Evolutionary conservation across 2,329 filamentous ascomycete species (phyloP).

Genomic region (Leptographium wingfieldii): DNA sequence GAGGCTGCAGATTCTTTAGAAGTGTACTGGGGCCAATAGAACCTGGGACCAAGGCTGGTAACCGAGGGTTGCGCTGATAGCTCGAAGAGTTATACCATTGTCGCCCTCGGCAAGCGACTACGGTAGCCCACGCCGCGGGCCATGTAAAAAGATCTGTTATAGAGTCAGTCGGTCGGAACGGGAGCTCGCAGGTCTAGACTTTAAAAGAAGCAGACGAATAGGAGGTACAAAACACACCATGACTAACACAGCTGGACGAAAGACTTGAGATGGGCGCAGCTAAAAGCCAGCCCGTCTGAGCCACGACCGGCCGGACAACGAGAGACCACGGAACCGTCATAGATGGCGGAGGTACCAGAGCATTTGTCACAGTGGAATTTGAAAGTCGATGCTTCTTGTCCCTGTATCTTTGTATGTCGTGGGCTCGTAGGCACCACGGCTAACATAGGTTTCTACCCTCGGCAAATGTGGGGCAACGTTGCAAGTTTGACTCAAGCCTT

Average conservation of each 20-base stretch:
- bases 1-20: conserved; percentile 16
- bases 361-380: neutral
- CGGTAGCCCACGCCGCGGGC: neutral
- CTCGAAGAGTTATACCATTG: conserved; percentile 27
- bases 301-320: neutral
- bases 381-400: neutral
- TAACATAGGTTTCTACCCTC: neutral
- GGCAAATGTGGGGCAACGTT: neutral
- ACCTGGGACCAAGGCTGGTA: conserved; percentile 1
- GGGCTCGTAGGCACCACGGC: neutral
- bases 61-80: conserved; percentile 13
- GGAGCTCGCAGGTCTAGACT: neutral
- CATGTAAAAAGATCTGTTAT: neutral
- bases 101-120: conserved; percentile 3
- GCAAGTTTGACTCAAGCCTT: neutral
- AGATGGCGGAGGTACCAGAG: neutral
- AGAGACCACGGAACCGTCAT: neutral
- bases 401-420: neutral
- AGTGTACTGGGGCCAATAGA: conserved; percentile 14
- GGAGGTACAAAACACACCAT: neutral
- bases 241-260: neutral
- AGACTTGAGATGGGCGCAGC: neutral
- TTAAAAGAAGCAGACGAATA: neutral
- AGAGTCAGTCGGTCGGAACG: neutral
- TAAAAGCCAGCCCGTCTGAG: neutral